Evolutionary conservation across 345 rosid species (phyloP).

Genomic region (Gossypium stocksii): DNA sequence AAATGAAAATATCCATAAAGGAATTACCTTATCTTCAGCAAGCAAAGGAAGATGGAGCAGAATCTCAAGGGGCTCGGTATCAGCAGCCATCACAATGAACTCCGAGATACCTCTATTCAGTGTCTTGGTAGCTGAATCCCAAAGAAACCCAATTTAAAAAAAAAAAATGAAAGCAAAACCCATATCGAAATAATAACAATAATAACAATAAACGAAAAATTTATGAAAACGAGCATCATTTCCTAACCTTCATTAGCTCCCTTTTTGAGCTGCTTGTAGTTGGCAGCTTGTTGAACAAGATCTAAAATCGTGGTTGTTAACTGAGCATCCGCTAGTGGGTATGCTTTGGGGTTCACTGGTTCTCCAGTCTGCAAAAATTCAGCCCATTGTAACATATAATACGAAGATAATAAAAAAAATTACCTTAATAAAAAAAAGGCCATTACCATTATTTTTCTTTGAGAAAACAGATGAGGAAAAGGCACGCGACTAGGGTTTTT

Average conservation of each 20-base stretch:
- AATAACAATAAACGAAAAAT: not conserved
- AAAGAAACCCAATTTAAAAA: not conserved
- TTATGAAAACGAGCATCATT: not conserved
- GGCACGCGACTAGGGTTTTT: not conserved
- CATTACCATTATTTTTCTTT: not conserved
- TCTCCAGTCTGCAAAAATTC: constrained; percentile 49
- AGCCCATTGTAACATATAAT: not conserved
- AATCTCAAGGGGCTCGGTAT: constrained; percentile 88
- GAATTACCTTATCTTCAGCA: constrained; percentile 75
- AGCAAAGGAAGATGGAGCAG: constrained; percentile 68
- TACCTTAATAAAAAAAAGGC: not conserved
- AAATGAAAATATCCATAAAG: not conserved
- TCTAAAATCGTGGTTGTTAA: constrained; percentile 72
- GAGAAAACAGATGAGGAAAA: not conserved
- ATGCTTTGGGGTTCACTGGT: constrained; percentile 78
- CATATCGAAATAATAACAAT: not conserved
- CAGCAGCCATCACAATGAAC: constrained; percentile 83
- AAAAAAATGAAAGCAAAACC: not conserved
- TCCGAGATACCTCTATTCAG: constrained; percentile 92
- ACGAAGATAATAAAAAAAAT: not conserved
- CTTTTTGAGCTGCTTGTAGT: constrained; percentile 97
- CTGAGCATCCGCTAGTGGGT: constrained; percentile 83
- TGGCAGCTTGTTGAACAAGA: constrained; percentile 91
- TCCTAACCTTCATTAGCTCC: constrained; percentile 88
- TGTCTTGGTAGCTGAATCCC: constrained; percentile 77